Conservation (phyloP, 805 yeast genomes). For the Pichia exigua region DNA sequence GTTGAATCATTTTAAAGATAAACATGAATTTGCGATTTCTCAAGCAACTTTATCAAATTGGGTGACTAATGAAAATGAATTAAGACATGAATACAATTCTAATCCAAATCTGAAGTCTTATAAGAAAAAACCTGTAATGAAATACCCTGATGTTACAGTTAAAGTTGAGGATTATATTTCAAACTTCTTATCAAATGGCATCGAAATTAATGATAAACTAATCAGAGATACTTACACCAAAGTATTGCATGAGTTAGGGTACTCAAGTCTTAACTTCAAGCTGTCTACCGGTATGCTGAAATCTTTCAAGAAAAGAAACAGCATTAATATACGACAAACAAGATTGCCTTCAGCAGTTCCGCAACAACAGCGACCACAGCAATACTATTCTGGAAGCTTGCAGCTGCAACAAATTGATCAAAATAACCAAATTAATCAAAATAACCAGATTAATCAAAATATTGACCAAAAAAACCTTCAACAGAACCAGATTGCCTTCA, state of each 20-base stretch:
- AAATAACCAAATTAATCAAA: neutral
- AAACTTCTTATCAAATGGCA: constrained; percentile 11
- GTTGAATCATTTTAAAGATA: constrained; percentile 18
- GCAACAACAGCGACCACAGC: neutral
- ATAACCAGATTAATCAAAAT: no score
- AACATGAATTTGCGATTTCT: constrained; percentile 24
- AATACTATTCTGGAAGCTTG: neutral
- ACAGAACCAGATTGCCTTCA: neutral
- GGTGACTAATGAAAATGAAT: constrained; percentile 20
- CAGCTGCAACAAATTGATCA: neutral
- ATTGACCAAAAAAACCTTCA: neutral
- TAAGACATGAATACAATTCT: constrained; percentile 18
- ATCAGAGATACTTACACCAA: constrained; percentile 16
- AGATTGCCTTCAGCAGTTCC: neutral
- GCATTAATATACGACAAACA: constrained; percentile 5
- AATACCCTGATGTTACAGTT: constrained; percentile 28
- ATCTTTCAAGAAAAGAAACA: constrained; percentile 28
- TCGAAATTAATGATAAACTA: constrained; percentile 22
- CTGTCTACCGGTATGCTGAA: constrained; percentile 30
- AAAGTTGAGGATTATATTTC: constrained; percentile 25
- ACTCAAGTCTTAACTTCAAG: constrained; percentile 17
- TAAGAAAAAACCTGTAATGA: constrained; percentile 26
- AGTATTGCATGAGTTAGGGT: constrained; percentile 17
- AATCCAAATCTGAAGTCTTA: constrained; percentile 25
- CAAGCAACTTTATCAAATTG: constrained; percentile 32